phyloP scores from a whole-genome alignment of 306 rosid genomes.

The Fagus sylvatica region DNA sequence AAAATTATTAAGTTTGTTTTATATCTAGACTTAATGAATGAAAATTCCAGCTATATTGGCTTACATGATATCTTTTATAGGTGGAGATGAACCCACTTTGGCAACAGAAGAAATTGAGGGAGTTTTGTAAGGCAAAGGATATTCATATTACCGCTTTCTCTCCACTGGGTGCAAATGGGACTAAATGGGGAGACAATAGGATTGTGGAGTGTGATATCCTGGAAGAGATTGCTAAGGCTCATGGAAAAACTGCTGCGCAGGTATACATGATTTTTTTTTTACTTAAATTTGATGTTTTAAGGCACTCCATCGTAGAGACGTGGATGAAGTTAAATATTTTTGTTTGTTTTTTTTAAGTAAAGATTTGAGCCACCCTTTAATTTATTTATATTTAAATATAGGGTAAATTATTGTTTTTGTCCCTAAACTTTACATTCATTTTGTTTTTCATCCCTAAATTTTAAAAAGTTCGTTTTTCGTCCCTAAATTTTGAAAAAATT shows the following conservation, averaged over 20 bases:
- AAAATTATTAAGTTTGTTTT: too few relatives aligned
- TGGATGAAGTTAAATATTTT: too few relatives aligned
- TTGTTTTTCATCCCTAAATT: too few relatives aligned
- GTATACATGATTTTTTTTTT: neutral
- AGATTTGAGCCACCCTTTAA: too few relatives aligned
- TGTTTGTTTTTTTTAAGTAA: too few relatives aligned
- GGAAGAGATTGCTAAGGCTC: constrained; percentile 35
- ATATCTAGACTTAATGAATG: too few relatives aligned
- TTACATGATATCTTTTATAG: constrained; percentile 15
- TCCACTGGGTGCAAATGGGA: constrained; percentile 43
- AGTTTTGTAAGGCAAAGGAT: constrained; percentile 44
- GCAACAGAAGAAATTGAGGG: constrained; percentile 43
- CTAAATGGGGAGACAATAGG: constrained; percentile 32
- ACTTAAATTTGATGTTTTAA: neutral
- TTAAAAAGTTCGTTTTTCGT: too few relatives aligned
- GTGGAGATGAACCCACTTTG: constrained; percentile 58
- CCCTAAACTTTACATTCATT: too few relatives aligned
- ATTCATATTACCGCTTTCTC: constrained; percentile 50
- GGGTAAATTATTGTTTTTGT: too few relatives aligned
- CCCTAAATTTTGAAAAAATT: too few relatives aligned
- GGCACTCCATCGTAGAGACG: neutral
- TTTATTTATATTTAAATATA: too few relatives aligned
- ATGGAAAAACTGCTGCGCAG: constrained; percentile 53
- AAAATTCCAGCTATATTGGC: neutral
- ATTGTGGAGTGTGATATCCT: constrained; percentile 34